phyloP scores from a whole-genome alignment of 306 rosid genomes.

The Delonix regia region DNA sequence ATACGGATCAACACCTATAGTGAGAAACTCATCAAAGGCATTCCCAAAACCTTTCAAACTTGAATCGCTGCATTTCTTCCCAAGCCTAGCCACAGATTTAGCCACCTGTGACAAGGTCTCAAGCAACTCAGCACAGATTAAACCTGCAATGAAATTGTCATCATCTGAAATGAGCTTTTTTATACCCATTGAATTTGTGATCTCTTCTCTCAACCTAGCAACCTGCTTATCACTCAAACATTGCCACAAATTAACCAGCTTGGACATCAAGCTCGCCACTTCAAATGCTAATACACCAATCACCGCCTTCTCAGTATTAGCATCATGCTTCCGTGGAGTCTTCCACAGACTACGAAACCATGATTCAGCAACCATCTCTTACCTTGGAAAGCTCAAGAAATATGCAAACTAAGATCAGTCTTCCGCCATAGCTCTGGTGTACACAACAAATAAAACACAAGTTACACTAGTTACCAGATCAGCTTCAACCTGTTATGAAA shows the following conservation, averaged over 20 bases:
- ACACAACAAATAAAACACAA: constrained; percentile 39
- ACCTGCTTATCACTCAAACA: constrained; percentile 82
- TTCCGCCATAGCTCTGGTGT: constrained; percentile 42
- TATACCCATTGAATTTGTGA: constrained; percentile 72
- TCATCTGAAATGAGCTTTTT: constrained; percentile 85
- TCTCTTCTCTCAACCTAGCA: constrained; percentile 72
- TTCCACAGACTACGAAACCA: constrained; percentile 93
- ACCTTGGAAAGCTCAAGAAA: constrained; percentile 35
- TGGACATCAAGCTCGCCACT: constrained; percentile 93
- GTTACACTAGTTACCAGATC: constrained; percentile 17
- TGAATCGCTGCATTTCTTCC: constrained; percentile 77
- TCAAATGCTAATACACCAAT: constrained; percentile 95
- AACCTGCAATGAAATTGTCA: constrained; percentile 58
- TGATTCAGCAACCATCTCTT: constrained; percentile 76
- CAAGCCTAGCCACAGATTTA: constrained; percentile 84
- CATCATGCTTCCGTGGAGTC: constrained; percentile 65
- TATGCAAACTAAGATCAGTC: constrained; percentile 43
- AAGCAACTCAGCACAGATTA: constrained; percentile 72
- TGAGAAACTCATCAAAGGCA: constrained; percentile 60
- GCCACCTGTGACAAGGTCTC: constrained; percentile 76
- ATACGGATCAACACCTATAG: constrained; percentile 59
- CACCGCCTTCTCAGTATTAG: constrained; percentile 58
- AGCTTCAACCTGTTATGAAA: constrained; percentile 26
- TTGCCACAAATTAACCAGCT: constrained; percentile 88
- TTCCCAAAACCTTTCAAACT: constrained; percentile 66